Evolutionary conservation across 2,329 filamentous ascomycete species (phyloP), one percentile per base, ranked within the genome.

Genomic region (Colletotrichum camelliae): DNA sequence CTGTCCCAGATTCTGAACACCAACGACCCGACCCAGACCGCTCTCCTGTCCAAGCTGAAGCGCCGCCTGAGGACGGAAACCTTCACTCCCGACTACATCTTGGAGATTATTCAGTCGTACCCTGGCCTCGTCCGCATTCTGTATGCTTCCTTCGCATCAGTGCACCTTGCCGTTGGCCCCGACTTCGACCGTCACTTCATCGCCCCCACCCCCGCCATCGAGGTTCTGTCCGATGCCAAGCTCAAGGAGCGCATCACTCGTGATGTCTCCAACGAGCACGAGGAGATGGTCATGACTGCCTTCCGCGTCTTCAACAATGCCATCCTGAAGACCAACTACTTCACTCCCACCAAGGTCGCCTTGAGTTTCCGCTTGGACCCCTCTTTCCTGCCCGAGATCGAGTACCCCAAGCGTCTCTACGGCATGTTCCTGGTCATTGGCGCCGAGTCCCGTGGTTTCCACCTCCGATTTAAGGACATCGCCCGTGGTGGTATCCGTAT

Each of bases 341-440:
- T 93, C 83, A 99, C 97, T 1, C 97, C 97, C 0, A 99, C 97
- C 78, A 99, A 99, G 90, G 96, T 99, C 52, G 97, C 97, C 12
- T 91, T 99, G 80, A 98, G 96, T 88, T 99, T 99, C 92, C 94
- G 97, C 70, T 88, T 99, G 77, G 94, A 98, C 82, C 95, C 96
- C 8, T 90, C 88, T 55, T 99, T 99, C 91, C 89, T 99, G 48
- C 97, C 97, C 6, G 90, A 94, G 77, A 93, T 96, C 69, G 97
- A 99, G 86, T 99, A 99, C 85, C 95, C 97, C 60, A 95, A 96
- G 84, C 95, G 93, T 8, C 89, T 99, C 10, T 99, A 97, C 81
- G 97, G 97, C 78, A 99, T 99, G 97, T 99, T 99, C 90, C 90
- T 99, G 67, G 95, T 99, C 79, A 98, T 99, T 85, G 96, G 95